Evolutionary conservation across 2,329 filamentous ascomycete genomes (phyloP).

Genomic region (Gaeumannomyces sp.): DNA sequence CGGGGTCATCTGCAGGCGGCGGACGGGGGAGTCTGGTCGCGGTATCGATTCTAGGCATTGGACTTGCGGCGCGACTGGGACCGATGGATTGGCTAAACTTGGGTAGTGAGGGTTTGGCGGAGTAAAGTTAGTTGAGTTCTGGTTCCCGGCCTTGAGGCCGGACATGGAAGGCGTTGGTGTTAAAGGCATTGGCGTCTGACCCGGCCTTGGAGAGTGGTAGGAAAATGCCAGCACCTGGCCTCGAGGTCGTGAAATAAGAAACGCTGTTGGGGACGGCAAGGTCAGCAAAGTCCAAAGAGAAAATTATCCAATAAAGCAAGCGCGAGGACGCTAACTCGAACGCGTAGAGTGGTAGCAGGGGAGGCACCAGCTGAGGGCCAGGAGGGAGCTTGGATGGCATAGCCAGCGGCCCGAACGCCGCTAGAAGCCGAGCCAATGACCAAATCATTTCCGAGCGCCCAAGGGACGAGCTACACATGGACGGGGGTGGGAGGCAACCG

Average conservation of each 20-base stretch:
- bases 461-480: not conserved
- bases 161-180: slow-evolving; percentile 64
- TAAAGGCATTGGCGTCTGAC: slow-evolving; percentile 58
- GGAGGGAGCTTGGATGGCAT: slow-evolving; percentile 11
- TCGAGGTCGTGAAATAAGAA: slow-evolving; percentile 74
- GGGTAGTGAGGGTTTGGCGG: slow-evolving; percentile 60
- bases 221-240: slow-evolving; percentile 85
- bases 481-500: not conserved
- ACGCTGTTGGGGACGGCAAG: slow-evolving; percentile 34
- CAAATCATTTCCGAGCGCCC: not conserved
- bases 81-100: slow-evolving; percentile 89
- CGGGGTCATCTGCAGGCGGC: slow-evolving; percentile 59
- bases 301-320: not conserved
- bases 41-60: slow-evolving; percentile 71
- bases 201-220: slow-evolving; percentile 78
- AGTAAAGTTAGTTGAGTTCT: slow-evolving; percentile 55
- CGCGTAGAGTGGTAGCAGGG: not conserved
- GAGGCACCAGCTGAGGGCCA: not conserved
- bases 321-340: slow-evolving; percentile 16
- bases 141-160: slow-evolving; percentile 45
- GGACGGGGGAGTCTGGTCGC: slow-evolving; percentile 79
- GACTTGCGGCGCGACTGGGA: slow-evolving; percentile 65
- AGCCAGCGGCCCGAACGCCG: slow-evolving; percentile 11
- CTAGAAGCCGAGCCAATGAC: slow-evolving; percentile 7
- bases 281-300: not conserved